Evolutionary conservation across 2,329 filamentous ascomycete species (phyloP).

Genomic region (Cryphonectria japonica): DNA sequence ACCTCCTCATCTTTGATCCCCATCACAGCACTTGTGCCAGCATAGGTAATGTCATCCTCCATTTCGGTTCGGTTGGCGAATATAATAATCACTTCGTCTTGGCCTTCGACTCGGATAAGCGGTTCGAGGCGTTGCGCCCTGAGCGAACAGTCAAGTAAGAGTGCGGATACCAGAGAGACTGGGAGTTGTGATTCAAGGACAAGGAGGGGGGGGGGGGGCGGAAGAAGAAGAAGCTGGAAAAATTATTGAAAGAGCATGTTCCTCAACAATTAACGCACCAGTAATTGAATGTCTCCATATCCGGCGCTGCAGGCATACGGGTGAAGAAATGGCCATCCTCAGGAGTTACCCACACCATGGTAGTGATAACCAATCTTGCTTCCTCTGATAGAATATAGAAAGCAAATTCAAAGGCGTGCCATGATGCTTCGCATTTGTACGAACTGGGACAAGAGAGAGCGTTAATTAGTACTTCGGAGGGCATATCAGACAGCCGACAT

Average conservation of each 20-base stretch:
- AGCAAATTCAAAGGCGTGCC: constrained; percentile 54
- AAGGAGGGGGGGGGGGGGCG: no score
- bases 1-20: constrained; percentile 61
- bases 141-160: constrained; percentile 25
- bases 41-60: constrained; percentile 63
- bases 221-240: no score
- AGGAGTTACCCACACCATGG: constrained; percentile 74
- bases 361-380: constrained; percentile 68
- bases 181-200: background rate
- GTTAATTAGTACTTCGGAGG: background rate
- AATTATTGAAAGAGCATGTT: background rate
- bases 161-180: background rate
- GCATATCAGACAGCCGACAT: background rate
- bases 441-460: constrained; percentile 48
- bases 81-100: constrained; percentile 60
- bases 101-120: constrained; percentile 45
- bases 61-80: constrained; percentile 65
- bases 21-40: constrained; percentile 66
- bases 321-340: constrained; percentile 49
- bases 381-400: constrained; percentile 59
- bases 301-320: constrained; percentile 50
- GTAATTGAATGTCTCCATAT: constrained; percentile 67
- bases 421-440: constrained; percentile 55
- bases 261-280: constrained; percentile 45
- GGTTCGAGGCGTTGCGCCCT: constrained; percentile 64